Percentiles rank a stretch among this genome's conserved stretches.
Evolutionary conservation across 2,329 filamentous ascomycete species (phyloP).

Genomic region (Xenoacremonium recifei): DNA sequence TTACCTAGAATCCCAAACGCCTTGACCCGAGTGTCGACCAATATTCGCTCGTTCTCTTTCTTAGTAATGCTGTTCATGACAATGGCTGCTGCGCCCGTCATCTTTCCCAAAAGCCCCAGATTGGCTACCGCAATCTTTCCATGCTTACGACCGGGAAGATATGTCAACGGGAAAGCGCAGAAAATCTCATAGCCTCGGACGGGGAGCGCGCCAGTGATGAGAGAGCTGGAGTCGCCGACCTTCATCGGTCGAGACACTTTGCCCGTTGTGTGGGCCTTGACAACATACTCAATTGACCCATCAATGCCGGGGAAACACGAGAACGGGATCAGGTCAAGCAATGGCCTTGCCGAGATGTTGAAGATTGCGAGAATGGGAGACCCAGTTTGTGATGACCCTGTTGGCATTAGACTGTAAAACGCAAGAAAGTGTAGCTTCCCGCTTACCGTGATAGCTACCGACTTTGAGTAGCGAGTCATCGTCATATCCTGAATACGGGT

Average conservation of each 20-base stretch:
- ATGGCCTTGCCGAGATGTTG: conserved; percentile 65
- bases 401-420: conserved; percentile 4
- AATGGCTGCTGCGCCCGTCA: conserved; percentile 83
- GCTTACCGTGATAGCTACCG: conserved; percentile 69
- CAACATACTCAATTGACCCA: conserved; percentile 59
- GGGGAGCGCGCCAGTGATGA: conserved; percentile 63
- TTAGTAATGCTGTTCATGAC: conserved; percentile 59
- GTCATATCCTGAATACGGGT: conserved; percentile 74
- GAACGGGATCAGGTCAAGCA: conserved; percentile 70
- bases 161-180: conserved; percentile 65
- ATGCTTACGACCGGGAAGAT: conserved; percentile 46
- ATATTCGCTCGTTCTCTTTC: conserved; percentile 54
- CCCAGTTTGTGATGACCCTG: conserved; percentile 59
- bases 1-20: conserved; percentile 72
- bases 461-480: conserved; percentile 74
- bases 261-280: conserved; percentile 70
- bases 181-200: conserved; percentile 77
- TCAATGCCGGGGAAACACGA: conserved; percentile 70
- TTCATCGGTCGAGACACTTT: conserved; percentile 54
- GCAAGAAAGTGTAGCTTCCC: no score
- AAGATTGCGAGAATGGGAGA: conserved; percentile 81
- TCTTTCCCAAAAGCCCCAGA: conserved; percentile 79
- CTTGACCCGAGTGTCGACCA: conserved; percentile 70
- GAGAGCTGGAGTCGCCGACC: conserved; percentile 39
- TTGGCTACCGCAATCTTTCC: conserved; percentile 57